These are phyloP conservation scores for Amanita molliuscula DNA, from an alignment of 768 basidiomycete species.

Conservation along the genomic window DNA sequence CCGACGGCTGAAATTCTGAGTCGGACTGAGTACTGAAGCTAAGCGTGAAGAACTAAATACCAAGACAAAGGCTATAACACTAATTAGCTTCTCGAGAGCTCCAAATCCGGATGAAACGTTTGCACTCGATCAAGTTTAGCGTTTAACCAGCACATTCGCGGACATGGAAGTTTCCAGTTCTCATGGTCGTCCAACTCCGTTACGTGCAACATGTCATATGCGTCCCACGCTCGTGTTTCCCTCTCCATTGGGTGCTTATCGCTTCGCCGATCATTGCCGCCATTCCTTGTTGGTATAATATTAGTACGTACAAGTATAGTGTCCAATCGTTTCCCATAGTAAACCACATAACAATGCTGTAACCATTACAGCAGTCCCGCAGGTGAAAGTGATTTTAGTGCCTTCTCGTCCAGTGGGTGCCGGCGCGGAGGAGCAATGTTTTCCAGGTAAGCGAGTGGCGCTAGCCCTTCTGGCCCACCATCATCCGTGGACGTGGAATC, in stretches of 20 bases:
- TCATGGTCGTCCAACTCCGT: neutral
- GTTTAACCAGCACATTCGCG: neutral
- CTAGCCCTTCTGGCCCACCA: conserved; percentile 28
- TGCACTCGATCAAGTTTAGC: conserved; percentile 2
- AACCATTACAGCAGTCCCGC: conserved; percentile 10
- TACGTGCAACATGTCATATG: neutral
- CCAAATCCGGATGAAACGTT: neutral
- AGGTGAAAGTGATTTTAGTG: conserved; percentile 27
- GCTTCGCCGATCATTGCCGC: conserved; percentile 4
- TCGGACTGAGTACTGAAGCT: neutral
- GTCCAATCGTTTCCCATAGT: neutral
- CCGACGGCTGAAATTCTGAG: neutral
- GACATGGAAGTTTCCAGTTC: conserved; percentile 3
- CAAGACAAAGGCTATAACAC: conserved; percentile 4
- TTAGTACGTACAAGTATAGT: conserved; percentile 5
- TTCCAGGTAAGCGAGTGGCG: conserved; percentile 62
- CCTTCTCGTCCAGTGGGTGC: conserved; percentile 52
- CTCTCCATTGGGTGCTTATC: conserved; percentile 1
- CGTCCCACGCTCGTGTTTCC: conserved; percentile 2
- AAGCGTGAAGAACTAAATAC: too few relatives aligned
- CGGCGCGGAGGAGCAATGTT: conserved; percentile 52
- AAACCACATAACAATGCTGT: neutral
- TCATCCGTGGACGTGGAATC: conserved; percentile 10
- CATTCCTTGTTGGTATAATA: conserved; percentile 5
- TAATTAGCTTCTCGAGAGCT: conserved; percentile 1